Conservation (phyloP, 2,329 filamentous ascomycete genomes). For the Botrytis pseudocinerea region DNA sequence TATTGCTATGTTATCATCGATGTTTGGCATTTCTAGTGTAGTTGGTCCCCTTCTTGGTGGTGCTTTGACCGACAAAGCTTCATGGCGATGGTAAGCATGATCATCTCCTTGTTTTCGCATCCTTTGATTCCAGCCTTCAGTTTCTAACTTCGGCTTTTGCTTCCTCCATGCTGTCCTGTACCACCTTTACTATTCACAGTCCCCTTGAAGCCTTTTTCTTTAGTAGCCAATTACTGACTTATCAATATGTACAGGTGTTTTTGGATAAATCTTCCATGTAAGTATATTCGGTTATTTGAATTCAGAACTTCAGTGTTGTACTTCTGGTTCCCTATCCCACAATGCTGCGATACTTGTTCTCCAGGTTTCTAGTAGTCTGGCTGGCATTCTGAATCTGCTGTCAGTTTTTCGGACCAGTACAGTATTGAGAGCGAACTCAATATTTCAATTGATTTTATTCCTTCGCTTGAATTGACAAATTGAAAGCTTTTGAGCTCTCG, state of each 20-base stretch:
- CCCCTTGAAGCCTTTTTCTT: background rate
- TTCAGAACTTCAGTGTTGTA: background rate
- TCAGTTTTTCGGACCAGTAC: background rate
- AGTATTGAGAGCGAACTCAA: background rate
- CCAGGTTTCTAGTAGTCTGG: background rate
- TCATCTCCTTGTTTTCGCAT: background rate
- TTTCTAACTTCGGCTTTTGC: background rate
- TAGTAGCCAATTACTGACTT: background rate
- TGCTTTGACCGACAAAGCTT: conserved; percentile 43
- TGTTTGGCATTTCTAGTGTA: conserved; percentile 41
- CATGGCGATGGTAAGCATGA: conserved; percentile 41
- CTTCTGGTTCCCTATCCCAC: background rate
- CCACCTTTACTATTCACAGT: too few species aligned
- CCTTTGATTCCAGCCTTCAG: background rate
- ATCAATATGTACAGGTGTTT: conserved; percentile 31
- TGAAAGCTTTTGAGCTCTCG: background rate
- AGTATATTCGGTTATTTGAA: background rate
- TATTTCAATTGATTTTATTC: background rate
- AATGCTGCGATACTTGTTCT: background rate
- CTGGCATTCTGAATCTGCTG: background rate
- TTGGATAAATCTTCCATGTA: conserved; percentile 44
- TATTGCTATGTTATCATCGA: conserved; percentile 40
- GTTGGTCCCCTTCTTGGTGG: conserved; percentile 44
- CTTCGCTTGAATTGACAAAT: background rate
- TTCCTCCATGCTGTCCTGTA: background rate